Evolutionary conservation across 768 basidiomycete genomes (phyloP).

Genomic region (Inosperma sp.): DNA sequence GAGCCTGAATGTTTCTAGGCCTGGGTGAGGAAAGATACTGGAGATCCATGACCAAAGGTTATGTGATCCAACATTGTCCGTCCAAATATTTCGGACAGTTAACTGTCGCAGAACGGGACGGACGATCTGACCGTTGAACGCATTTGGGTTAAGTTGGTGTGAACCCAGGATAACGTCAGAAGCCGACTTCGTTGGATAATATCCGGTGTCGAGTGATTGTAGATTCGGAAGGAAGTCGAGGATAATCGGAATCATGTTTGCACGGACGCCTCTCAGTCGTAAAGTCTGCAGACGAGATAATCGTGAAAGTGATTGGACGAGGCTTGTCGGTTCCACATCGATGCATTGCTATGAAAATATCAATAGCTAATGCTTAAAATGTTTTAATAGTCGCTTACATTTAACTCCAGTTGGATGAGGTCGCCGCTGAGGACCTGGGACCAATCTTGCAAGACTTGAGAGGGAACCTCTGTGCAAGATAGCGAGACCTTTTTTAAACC

Average conservation of each 20-base stretch:
- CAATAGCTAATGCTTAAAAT: constrained; percentile 24
- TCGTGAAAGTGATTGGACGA: constrained; percentile 57
- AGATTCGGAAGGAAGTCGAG: constrained; percentile 57
- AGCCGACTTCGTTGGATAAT: constrained; percentile 29
- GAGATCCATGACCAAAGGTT: constrained; percentile 55
- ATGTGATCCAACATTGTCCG: constrained; percentile 41
- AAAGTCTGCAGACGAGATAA: constrained; percentile 53
- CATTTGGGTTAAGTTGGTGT: too few relatives aligned
- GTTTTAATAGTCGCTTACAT: constrained; percentile 54
- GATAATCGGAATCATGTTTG: constrained; percentile 52
- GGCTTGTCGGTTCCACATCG: constrained; percentile 55
- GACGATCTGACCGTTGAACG: constrained; percentile 9
- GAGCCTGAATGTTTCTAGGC: constrained; percentile 46
- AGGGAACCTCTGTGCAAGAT: constrained; percentile 68
- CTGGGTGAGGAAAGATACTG: constrained; percentile 41
- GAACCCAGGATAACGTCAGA: too few relatives aligned
- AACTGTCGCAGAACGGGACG: constrained; percentile 33
- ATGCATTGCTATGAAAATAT: constrained; percentile 45
- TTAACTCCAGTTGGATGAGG: constrained; percentile 63
- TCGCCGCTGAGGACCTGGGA: constrained; percentile 48
- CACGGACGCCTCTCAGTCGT: constrained; percentile 60
- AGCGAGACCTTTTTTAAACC: constrained; percentile 54
- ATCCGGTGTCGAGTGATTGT: constrained; percentile 60
- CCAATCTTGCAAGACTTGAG: constrained; percentile 61
- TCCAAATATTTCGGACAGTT: constrained; percentile 59